These are phyloP conservation scores for Perilla frutescens DNA, from an alignment of 257 asterid genomes.

Conservation along the genomic window DNA sequence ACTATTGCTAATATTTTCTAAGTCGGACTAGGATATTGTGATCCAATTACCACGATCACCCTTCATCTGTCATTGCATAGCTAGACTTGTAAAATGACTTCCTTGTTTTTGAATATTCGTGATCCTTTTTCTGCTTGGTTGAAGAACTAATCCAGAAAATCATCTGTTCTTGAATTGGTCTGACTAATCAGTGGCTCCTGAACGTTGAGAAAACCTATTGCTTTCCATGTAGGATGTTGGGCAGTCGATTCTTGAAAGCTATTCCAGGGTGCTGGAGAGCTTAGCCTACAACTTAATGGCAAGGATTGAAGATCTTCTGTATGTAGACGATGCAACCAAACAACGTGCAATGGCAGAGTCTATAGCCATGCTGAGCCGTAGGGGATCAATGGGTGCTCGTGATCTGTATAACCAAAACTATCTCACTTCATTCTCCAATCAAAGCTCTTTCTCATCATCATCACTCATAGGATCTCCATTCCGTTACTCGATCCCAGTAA, in stretches of 20 bases:
- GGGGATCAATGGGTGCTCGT: constrained; percentile 41
- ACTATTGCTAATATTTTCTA: too few relatives aligned
- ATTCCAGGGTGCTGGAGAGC: constrained; percentile 92
- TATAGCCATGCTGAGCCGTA: constrained; percentile 37
- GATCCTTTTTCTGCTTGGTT: neutral
- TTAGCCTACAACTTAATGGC: constrained; percentile 80
- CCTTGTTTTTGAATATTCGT: neutral
- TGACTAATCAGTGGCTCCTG: neutral
- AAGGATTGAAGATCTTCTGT: constrained; percentile 83
- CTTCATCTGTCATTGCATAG: too few relatives aligned
- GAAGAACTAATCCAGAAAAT: neutral
- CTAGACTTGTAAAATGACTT: too few relatives aligned
- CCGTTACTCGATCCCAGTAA: constrained; percentile 44
- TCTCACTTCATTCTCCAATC: constrained; percentile 52
- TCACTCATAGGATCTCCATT: constrained; percentile 48
- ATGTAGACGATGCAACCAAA: constrained; percentile 83
- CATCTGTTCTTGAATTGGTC: neutral
- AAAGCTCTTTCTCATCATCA: constrained; percentile 50
- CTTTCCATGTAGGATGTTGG: constrained; percentile 75
- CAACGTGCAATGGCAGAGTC: constrained; percentile 66
- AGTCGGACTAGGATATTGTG: too few relatives aligned
- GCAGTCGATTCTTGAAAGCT: constrained; percentile 95
- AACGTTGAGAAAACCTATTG: neutral
- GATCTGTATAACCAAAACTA: constrained; percentile 49
- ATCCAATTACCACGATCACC: too few relatives aligned